Percentiles rank a stretch among this genome's conserved stretches.
These are phyloP conservation scores for Cornus florida DNA, from an alignment of 148 eudicot species.

Conservation along the genomic window DNA sequence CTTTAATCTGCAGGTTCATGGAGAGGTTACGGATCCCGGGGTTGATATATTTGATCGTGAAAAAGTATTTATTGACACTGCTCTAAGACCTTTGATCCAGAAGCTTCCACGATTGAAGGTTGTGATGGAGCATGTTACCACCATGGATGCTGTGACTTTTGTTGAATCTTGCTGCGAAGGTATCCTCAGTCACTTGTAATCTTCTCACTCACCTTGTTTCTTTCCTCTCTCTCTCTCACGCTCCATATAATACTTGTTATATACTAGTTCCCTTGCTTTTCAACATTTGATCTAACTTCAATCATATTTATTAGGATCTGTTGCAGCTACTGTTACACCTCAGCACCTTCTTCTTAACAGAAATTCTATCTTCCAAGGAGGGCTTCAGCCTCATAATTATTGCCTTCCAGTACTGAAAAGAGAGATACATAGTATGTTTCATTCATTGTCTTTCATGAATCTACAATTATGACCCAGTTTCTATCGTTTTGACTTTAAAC, in stretches of 20 bases:
- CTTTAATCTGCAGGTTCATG: conserved; percentile 71
- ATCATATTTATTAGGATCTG: conserved; percentile 44
- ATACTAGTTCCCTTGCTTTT: neutral
- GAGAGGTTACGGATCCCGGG: conserved; percentile 85
- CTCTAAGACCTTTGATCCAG: conserved; percentile 68
- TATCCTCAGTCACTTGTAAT: conserved; percentile 14
- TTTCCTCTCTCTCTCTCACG: neutral
- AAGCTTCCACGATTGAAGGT: conserved; percentile 76
- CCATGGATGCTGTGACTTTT: conserved; percentile 80
- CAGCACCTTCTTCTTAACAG: conserved; percentile 91
- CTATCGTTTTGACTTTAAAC: neutral
- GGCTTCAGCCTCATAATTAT: conserved; percentile 86
- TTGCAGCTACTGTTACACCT: conserved; percentile 98
- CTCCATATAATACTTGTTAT: neutral
- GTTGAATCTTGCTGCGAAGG: conserved; percentile 79
- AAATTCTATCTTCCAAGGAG: conserved; percentile 93
- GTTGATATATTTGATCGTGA: conserved; percentile 95
- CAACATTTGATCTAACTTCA: conserved; percentile 3
- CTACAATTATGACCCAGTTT: neutral
- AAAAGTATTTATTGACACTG: conserved; percentile 75
- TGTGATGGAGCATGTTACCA: conserved; percentile 99
- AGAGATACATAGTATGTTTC: conserved; percentile 71
- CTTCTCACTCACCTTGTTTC: neutral
- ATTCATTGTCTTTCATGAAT: neutral
- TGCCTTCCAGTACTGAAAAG: conserved; percentile 96